Evolutionary conservation across 768 basidiomycete species (phyloP).

Genomic region (Serendipita sp.): DNA sequence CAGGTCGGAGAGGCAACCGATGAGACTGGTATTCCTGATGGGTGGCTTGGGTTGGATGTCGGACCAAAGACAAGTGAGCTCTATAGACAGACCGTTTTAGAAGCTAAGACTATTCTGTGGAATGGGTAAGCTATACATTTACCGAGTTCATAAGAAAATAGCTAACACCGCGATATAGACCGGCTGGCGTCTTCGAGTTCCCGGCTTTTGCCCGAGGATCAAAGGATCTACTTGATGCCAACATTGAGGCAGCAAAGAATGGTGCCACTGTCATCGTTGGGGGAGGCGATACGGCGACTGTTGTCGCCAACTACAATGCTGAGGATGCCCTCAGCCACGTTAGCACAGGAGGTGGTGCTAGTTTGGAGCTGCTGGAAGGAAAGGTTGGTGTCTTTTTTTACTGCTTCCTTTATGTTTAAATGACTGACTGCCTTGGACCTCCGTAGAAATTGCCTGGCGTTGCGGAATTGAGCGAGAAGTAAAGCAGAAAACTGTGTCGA

Average conservation of each 20-base stretch:
- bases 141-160: background rate
- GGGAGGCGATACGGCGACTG: constrained; percentile 91
- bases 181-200: constrained; percentile 97
- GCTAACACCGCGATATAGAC: constrained; percentile 35
- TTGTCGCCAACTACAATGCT: constrained; percentile 69
- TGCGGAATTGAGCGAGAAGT: constrained; percentile 76
- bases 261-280: constrained; percentile 92
- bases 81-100: constrained; percentile 64
- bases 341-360: constrained; percentile 88
- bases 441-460: constrained; percentile 75
- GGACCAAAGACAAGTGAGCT: constrained; percentile 71
- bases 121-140: constrained; percentile 48
- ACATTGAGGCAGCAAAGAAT: constrained; percentile 68
- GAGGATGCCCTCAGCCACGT: constrained; percentile 92
- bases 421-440: constrained; percentile 13
- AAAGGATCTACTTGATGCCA: constrained; percentile 65
- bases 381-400: constrained; percentile 44
- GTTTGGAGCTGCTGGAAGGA: constrained; percentile 91
- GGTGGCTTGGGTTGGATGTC: constrained; percentile 90
- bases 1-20: constrained; percentile 68
- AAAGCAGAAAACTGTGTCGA: constrained; percentile 6
- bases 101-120: constrained; percentile 94
- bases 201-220: constrained; percentile 80
- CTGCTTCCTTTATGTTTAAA: background rate
- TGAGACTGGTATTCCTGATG: constrained; percentile 73